A percentile compares a stretch with the other conserved stretches of the same genome.
Conservation (phyloP, 2,329 filamentous ascomycete genomes). For the Emmonsia crescens region DNA sequence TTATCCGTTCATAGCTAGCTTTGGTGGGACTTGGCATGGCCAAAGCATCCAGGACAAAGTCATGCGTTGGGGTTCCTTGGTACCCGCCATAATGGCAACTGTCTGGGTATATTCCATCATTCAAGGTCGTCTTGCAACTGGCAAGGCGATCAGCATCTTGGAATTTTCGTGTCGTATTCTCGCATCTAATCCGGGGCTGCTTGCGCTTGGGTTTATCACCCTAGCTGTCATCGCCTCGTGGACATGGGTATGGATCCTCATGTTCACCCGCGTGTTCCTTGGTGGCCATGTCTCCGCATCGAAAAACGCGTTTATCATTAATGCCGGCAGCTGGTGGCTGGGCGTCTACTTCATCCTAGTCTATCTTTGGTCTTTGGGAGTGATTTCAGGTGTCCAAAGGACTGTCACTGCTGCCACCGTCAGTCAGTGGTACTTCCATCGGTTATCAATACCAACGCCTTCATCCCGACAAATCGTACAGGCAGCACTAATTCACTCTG, state of each 20-base stretch:
- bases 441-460: constrained; percentile 65
- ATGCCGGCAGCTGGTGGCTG: constrained; percentile 86
- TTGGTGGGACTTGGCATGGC: constrained; percentile 65
- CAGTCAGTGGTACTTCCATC: constrained; percentile 98
- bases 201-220: constrained; percentile 71
- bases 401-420: constrained; percentile 89
- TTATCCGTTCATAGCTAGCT: constrained; percentile 84
- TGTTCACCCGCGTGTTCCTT: constrained; percentile 93
- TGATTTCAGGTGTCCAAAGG: constrained; percentile 80
- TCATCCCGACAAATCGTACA: constrained; percentile 70
- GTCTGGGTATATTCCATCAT: constrained; percentile 78
- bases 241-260: constrained; percentile 93
- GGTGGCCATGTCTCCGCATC: constrained; percentile 63
- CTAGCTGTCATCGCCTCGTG: constrained; percentile 67
- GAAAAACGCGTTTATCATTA: constrained; percentile 64
- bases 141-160: constrained; percentile 74
- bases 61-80: constrained; percentile 76
- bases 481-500: constrained; percentile 70
- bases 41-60: constrained; percentile 69
- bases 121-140: constrained; percentile 67
- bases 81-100: constrained; percentile 62
- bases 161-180: constrained; percentile 88
- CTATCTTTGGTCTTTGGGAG: constrained; percentile 87
- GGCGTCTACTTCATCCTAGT: constrained; percentile 85
- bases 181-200: constrained; percentile 68